A percentile compares a stretch with the other conserved stretches of the same genome.
These are phyloP conservation scores for Sugiyamaella chiloensis DNA, from an alignment of 805 yeast species.

Conservation along the genomic window DNA sequence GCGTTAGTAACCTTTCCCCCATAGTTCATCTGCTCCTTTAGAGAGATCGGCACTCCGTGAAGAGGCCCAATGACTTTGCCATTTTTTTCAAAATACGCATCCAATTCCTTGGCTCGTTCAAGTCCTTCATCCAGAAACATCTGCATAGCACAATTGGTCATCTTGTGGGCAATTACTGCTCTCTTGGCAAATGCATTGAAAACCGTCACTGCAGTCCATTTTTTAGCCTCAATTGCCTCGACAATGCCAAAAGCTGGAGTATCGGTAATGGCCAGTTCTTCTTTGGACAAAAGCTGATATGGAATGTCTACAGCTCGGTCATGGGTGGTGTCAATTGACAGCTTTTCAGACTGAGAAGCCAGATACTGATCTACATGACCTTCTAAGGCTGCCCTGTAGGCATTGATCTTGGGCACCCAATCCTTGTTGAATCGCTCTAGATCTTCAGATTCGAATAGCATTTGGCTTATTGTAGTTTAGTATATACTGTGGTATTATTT, in stretches of 20 bases:
- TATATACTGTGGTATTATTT: too few relatives aligned
- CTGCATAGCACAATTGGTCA: conserved; percentile 36
- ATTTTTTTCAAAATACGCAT: conserved; percentile 43
- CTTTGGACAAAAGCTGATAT: neutral
- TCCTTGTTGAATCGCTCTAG: neutral
- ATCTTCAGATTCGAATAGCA: neutral
- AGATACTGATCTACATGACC: conserved; percentile 1
- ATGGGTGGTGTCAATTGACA: neutral
- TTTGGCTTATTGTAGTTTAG: too few relatives aligned
- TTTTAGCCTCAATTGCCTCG: conserved; percentile 6
- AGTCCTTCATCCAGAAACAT: conserved; percentile 55
- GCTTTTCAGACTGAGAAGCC: neutral
- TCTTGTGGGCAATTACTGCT: conserved; percentile 56
- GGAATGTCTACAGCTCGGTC: neutral
- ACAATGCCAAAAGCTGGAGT: neutral
- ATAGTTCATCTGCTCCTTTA: conserved; percentile 53
- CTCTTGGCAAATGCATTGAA: conserved; percentile 54
- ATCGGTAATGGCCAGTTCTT: conserved; percentile 1
- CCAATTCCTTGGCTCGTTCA: conserved; percentile 51
- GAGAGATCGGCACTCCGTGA: conserved; percentile 63
- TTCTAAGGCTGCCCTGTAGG: neutral
- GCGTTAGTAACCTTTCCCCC: conserved; percentile 65
- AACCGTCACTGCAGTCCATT: conserved; percentile 34
- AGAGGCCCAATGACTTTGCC: conserved; percentile 57
- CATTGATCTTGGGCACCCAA: conserved; percentile 4